Percentiles rank a stretch among this genome's conserved stretches.
Conservation (phyloP, 257 asterid genomes). For the Solanum infundibuliforme region DNA sequence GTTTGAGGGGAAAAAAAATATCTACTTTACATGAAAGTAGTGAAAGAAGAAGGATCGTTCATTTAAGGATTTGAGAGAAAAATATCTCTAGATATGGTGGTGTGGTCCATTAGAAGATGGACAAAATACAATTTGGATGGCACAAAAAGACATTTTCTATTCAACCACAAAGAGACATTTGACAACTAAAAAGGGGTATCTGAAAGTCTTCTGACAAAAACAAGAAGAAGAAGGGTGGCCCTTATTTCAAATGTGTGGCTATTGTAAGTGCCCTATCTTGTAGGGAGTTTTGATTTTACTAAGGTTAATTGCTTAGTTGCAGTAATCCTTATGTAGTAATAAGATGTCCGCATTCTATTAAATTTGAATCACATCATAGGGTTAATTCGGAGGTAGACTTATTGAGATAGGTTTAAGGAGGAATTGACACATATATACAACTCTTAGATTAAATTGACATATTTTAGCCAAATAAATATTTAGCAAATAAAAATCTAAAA, state of each 20-base stretch:
- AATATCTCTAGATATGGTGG: not conserved
- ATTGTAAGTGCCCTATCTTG: constrained; percentile 13
- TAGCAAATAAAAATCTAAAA: not conserved
- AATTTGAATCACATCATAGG: too few species aligned
- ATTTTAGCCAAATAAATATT: not conserved
- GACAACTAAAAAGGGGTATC: not conserved
- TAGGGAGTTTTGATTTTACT: not conserved
- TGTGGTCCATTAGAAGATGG: constrained; percentile 15
- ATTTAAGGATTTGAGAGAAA: not conserved
- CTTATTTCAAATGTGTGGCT: constrained; percentile 9
- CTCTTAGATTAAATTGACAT: not conserved
- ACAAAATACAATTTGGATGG: not conserved
- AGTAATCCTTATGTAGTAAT: not conserved
- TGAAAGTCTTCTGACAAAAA: not conserved
- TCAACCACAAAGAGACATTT: constrained; percentile 10
- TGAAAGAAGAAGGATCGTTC: not conserved
- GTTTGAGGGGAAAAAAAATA: not conserved
- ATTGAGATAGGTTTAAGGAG: not conserved
- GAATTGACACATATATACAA: not conserved
- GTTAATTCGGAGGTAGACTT: not conserved
- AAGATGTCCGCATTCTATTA: too few species aligned
- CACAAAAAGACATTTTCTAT: constrained; percentile 2
- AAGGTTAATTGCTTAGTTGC: not conserved
- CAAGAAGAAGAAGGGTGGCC: not conserved
- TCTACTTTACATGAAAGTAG: not conserved